Conservation (phyloP, 225 moss, liverwort and hornwort species). For the Anthoceros angustus region DNA sequence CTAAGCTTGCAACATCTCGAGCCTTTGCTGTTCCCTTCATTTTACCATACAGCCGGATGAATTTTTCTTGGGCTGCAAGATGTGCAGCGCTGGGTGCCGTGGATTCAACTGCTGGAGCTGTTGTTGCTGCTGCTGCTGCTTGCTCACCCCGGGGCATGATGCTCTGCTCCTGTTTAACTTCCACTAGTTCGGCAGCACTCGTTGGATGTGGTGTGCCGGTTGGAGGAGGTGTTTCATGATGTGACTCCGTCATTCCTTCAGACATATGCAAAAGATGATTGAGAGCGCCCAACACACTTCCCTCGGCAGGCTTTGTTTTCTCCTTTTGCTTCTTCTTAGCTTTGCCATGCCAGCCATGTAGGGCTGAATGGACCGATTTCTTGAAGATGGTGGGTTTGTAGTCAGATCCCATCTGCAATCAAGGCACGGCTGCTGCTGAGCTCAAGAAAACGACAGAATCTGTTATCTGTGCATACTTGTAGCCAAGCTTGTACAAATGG, state of each 20-base stretch:
- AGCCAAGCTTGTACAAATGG: background rate
- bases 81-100: background rate
- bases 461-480: background rate
- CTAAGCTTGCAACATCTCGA: background rate
- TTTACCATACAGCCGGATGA: constrained; percentile 1
- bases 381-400: constrained; percentile 52
- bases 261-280: background rate
- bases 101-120: no score
- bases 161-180: background rate
- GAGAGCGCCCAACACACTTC: background rate
- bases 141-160: no score
- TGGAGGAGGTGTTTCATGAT: background rate
- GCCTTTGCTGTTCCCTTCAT: background rate
- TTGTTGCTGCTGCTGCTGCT: no score
- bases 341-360: constrained; percentile 5
- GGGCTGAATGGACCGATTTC: constrained; percentile 2
- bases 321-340: constrained; percentile 1
- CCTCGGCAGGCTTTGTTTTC: background rate
- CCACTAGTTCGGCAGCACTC: background rate
- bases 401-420: constrained; percentile 41
- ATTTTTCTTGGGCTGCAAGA: background rate
- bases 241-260: background rate
- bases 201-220: background rate
- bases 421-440: background rate
- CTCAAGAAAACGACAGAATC: background rate